Evolutionary conservation across 2,329 filamentous ascomycete species (phyloP).

Genomic region (Aspergillus arachidicola): DNA sequence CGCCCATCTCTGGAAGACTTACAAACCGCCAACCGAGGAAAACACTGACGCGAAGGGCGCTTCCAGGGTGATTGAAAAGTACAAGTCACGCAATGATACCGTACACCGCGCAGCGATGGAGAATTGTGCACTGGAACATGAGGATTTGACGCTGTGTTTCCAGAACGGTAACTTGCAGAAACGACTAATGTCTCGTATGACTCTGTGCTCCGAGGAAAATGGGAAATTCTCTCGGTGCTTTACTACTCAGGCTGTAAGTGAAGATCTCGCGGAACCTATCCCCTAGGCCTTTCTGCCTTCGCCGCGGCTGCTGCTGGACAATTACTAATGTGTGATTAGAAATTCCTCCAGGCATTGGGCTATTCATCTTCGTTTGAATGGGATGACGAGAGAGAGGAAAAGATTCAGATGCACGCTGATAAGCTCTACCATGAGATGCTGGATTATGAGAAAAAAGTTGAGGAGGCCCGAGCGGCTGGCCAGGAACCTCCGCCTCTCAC

Average conservation of each 20-base stretch:
- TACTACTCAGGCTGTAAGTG: slow-evolving; percentile 75
- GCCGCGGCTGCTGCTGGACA: background rate
- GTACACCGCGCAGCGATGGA: slow-evolving; percentile 84
- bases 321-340: slow-evolving; percentile 48
- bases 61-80: slow-evolving; percentile 78
- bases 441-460: slow-evolving; percentile 74
- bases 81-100: slow-evolving; percentile 76
- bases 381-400: slow-evolving; percentile 71
- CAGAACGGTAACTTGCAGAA: slow-evolving; percentile 68
- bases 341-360: slow-evolving; percentile 87
- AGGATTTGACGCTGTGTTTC: slow-evolving; percentile 82
- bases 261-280: background rate
- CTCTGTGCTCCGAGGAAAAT: slow-evolving; percentile 79
- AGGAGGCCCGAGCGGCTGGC: slow-evolving; percentile 55
- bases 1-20: slow-evolving; percentile 91
- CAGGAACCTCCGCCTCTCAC: slow-evolving; percentile 45
- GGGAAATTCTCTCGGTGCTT: slow-evolving; percentile 83
- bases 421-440: slow-evolving; percentile 85
- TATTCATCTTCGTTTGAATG: slow-evolving; percentile 73
- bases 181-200: slow-evolving; percentile 58
- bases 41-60: slow-evolving; percentile 75
- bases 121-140: slow-evolving; percentile 88
- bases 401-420: slow-evolving; percentile 95
- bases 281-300: background rate
- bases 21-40: slow-evolving; percentile 72